Conservation (phyloP, 495 filamentous ascomycete species). For the Aspergillus steynii region DNA sequence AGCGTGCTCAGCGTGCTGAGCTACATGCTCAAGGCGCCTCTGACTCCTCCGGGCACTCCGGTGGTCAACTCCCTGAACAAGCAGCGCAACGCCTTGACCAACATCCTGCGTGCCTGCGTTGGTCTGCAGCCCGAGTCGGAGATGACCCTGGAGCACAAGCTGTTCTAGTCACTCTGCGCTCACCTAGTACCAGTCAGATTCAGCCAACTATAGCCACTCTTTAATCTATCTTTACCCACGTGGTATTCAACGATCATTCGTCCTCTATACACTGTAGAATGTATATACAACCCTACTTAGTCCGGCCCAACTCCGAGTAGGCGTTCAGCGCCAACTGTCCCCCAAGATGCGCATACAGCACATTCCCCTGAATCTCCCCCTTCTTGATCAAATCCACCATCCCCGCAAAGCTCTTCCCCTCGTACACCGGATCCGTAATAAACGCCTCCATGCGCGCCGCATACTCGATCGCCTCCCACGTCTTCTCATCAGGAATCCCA, state of each 20-base stretch:
- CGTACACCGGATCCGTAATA: conserved; percentile 69
- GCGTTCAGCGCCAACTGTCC: conserved; percentile 64
- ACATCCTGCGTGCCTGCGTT: conserved; percentile 98
- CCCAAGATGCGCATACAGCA: conserved; percentile 65
- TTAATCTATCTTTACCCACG: conserved; percentile 17
- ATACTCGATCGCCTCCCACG: conserved; percentile 61
- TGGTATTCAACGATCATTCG: not conserved
- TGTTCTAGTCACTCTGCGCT: conserved; percentile 57
- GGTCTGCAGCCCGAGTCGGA: conserved; percentile 97
- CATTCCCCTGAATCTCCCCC: conserved; percentile 58
- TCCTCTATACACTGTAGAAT: not conserved
- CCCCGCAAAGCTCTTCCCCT: conserved; percentile 66
- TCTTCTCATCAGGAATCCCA: conserved; percentile 57
- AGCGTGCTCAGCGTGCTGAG: conserved; percentile 95
- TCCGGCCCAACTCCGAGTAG: conserved; percentile 42
- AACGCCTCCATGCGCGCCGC: conserved; percentile 62
- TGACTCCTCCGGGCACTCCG: conserved; percentile 93
- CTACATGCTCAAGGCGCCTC: conserved; percentile 99
- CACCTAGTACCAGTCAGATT: not conserved
- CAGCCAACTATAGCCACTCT: conserved; percentile 39
- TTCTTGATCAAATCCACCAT: conserved; percentile 62
- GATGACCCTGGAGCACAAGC: conserved; percentile 99
- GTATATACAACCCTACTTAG: not conserved
- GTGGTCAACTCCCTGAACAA: conserved; percentile 96
- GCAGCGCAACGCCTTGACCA: conserved; percentile 91